phyloP scores from a whole-genome alignment of 2,329 filamentous ascomycete species.

The Polytolypa hystricis region DNA sequence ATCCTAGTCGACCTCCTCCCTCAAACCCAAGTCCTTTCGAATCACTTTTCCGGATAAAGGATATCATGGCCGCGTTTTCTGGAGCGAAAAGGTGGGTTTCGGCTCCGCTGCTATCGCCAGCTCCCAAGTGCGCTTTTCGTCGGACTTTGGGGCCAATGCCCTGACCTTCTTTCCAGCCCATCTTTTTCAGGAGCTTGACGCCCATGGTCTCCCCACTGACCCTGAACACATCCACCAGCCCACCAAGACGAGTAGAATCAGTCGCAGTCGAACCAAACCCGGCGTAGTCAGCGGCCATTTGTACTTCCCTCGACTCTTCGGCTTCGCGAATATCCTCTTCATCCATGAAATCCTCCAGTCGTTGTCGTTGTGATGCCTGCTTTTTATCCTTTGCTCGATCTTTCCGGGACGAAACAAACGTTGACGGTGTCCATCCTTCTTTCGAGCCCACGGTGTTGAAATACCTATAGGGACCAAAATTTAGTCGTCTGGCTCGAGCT shows the following conservation, averaged over 20 bases:
- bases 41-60: conserved; percentile 35
- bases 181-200: conserved; percentile 68
- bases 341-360: conserved; percentile 92
- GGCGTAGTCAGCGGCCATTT: conserved; percentile 63
- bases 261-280: conserved; percentile 59
- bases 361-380: conserved; percentile 39
- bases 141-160: conserved; percentile 81
- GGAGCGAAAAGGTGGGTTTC: conserved; percentile 71
- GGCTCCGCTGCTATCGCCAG: conserved; percentile 35
- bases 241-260: conserved; percentile 40
- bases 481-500: conserved; percentile 24
- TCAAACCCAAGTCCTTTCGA: conserved; percentile 37
- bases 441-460: conserved; percentile 98
- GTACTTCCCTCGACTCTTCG: conserved; percentile 62
- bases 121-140: conserved; percentile 58
- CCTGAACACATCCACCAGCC: conserved; percentile 62
- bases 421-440: conserved; percentile 89
- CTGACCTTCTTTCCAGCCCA: conserved; percentile 94
- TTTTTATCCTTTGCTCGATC: conserved; percentile 64
- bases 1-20: conserved; percentile 25
- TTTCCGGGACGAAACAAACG: conserved; percentile 79
- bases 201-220: conserved; percentile 74
- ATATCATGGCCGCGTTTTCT: conserved; percentile 58
- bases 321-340: conserved; percentile 87
- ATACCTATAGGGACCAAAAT: conserved; percentile 49